A percentile compares a stretch with the other conserved stretches of the same genome.
These are phyloP conservation scores for Mimosa pudica DNA, from an alignment of 306 rosid species.

Conservation along the genomic window DNA sequence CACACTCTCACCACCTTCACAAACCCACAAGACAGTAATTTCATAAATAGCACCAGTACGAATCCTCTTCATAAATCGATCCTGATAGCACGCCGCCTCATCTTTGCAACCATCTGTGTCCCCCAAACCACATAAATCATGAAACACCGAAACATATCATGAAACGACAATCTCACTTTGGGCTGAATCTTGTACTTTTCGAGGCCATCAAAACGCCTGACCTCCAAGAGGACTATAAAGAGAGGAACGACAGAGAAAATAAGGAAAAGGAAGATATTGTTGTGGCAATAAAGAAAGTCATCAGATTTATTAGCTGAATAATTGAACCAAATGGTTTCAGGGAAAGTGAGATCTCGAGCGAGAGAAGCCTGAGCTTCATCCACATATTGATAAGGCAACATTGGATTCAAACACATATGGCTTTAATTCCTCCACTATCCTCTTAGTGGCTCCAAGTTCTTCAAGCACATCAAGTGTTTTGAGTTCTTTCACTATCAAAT, in stretches of 20 bases:
- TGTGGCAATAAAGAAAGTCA: constrained; percentile 80
- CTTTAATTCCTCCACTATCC: too few species aligned
- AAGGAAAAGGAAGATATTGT: constrained; percentile 72
- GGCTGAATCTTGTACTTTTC: constrained; percentile 84
- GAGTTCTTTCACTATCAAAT: too few species aligned
- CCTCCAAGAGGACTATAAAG: constrained; percentile 62
- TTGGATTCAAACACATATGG: constrained; percentile 36
- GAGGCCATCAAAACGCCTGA: constrained; percentile 46
- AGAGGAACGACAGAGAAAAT: constrained; percentile 74
- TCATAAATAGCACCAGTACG: too few species aligned
- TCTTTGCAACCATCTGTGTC: too few species aligned
- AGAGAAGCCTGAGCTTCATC: constrained; percentile 59
- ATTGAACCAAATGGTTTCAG: constrained; percentile 80
- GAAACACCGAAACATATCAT: constrained; percentile 64
- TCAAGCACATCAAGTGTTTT: too few species aligned
- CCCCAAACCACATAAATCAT: neutral
- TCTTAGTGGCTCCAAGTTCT: too few species aligned
- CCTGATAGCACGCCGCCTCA: too few species aligned
- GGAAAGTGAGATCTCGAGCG: constrained; percentile 69
- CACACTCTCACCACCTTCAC: too few species aligned
- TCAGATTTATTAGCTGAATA: constrained; percentile 80
- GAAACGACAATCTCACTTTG: constrained; percentile 63
- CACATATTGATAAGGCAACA: constrained; percentile 68
- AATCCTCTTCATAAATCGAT: too few species aligned
- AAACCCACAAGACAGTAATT: too few species aligned